phyloP scores from a whole-genome alignment of 257 asterid species.

The Paulownia fortunei region DNA sequence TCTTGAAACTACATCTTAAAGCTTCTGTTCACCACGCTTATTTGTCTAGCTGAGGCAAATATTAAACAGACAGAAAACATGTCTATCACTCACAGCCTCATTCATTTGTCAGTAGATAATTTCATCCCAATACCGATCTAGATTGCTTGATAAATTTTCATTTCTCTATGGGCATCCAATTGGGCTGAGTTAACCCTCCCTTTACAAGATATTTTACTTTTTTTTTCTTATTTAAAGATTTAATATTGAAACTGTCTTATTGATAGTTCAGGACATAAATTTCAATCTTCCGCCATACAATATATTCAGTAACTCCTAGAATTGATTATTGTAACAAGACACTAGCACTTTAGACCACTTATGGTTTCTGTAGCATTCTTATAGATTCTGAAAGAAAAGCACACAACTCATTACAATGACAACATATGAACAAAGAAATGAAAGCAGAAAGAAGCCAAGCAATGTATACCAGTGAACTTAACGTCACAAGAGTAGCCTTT shows the following conservation, averaged over 20 bases:
- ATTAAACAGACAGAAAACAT: neutral
- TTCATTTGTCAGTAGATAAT: neutral
- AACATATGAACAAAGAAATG: neutral
- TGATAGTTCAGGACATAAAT: neutral
- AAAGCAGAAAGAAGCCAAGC: conserved; percentile 22
- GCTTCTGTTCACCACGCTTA: neutral
- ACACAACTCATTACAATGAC: neutral
- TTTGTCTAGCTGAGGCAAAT: neutral
- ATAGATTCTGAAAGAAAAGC: conserved; percentile 1
- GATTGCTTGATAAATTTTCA: neutral
- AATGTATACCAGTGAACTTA: conserved; percentile 68
- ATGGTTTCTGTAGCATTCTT: neutral
- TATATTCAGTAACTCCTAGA: neutral
- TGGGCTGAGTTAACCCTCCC: neutral
- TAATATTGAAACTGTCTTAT: neutral
- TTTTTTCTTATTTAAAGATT: neutral
- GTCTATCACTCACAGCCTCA: conserved; percentile 6
- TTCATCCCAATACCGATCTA: neutral
- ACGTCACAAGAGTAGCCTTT: conserved; percentile 88
- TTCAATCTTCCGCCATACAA: no score
- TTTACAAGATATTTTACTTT: neutral
- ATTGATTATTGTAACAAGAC: neutral
- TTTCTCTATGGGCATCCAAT: neutral
- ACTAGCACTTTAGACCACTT: neutral
- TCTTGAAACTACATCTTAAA: neutral